Conservation (phyloP, 495 filamentous ascomycete species). For the Neurospora sp. region DNA sequence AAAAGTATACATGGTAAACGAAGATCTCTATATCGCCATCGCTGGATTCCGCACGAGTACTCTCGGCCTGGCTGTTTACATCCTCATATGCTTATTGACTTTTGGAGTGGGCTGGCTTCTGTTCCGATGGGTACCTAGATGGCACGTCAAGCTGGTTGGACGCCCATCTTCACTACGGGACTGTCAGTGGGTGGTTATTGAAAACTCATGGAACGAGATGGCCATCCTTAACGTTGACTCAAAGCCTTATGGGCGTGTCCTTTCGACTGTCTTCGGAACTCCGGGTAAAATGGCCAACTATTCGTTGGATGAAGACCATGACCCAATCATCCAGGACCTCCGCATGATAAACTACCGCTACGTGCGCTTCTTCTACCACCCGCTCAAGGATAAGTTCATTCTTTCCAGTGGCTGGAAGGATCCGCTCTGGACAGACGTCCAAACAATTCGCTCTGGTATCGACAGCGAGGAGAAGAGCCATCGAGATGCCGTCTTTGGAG, state of each 20-base stretch:
- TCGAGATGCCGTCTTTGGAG: slow-evolving; percentile 77
- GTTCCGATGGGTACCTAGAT: slow-evolving; percentile 81
- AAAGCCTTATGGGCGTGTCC: slow-evolving; percentile 62
- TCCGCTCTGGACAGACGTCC: slow-evolving; percentile 72
- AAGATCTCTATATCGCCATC: slow-evolving; percentile 88
- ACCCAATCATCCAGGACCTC: slow-evolving; percentile 63
- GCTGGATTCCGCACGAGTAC: slow-evolving; percentile 76
- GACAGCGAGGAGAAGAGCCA: slow-evolving; percentile 81
- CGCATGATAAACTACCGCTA: slow-evolving; percentile 84
- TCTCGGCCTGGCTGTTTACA: slow-evolving; percentile 58
- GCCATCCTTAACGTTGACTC: slow-evolving; percentile 54
- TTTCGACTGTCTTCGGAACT: slow-evolving; percentile 80
- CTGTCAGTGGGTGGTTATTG: slow-evolving; percentile 85
- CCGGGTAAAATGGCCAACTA: slow-evolving; percentile 44
- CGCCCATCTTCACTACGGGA: slow-evolving; percentile 53
- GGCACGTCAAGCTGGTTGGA: slow-evolving; percentile 71
- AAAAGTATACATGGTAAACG: slow-evolving; percentile 83
- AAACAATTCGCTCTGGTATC: slow-evolving; percentile 67
- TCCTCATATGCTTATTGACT: slow-evolving; percentile 56
- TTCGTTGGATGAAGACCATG: slow-evolving; percentile 70
- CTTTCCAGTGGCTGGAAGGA: slow-evolving; percentile 88
- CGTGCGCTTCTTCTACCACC: slow-evolving; percentile 85
- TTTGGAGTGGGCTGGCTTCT: slow-evolving; percentile 72
- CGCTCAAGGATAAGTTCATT: slow-evolving; percentile 75
- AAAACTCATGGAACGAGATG: slow-evolving; percentile 96